Evolutionary conservation across 2,329 filamentous ascomycete genomes (phyloP).

Genomic region (Oidium heveae): DNA sequence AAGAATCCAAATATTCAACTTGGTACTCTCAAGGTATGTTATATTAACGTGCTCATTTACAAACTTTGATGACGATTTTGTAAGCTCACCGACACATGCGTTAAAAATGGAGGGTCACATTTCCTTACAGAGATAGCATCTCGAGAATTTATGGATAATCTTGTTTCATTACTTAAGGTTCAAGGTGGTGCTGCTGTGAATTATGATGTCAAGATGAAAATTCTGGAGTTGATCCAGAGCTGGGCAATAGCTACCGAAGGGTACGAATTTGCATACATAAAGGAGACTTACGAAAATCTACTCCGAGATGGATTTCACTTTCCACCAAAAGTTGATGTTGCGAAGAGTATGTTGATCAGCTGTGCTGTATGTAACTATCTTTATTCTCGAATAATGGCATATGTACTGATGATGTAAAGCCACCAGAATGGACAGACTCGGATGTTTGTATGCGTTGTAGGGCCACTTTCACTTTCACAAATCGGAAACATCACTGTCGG

Average conservation of each 20-base stretch:
- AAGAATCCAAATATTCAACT: conserved; percentile 95
- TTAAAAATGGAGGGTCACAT: conserved; percentile 92
- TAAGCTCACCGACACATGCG: conserved; percentile 85
- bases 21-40: conserved; percentile 60
- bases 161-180: conserved; percentile 70
- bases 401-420: conserved; percentile 23
- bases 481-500: conserved; percentile 91
- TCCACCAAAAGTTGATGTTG: conserved; percentile 60
- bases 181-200: conserved; percentile 53
- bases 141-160: conserved; percentile 93
- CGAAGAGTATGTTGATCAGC: conserved; percentile 96
- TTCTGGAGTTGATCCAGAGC: conserved; percentile 75
- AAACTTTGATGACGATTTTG: neutral
- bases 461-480: conserved; percentile 88
- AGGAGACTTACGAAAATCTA: conserved; percentile 60
- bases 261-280: conserved; percentile 61
- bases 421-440: conserved; percentile 91
- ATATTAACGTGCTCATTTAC: neutral
- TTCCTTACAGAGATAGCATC: conserved; percentile 91
- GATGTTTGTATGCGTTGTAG: conserved; percentile 97
- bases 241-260: conserved; percentile 83
- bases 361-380: conserved; percentile 43
- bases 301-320: conserved; percentile 75
- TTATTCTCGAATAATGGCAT: neutral
- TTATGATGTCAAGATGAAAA: conserved; percentile 65